Evolutionary conservation across 2,329 filamentous ascomycete species (phyloP), one percentile per base, ranked within the genome.

Genomic region (Microdochium bolleyi): DNA sequence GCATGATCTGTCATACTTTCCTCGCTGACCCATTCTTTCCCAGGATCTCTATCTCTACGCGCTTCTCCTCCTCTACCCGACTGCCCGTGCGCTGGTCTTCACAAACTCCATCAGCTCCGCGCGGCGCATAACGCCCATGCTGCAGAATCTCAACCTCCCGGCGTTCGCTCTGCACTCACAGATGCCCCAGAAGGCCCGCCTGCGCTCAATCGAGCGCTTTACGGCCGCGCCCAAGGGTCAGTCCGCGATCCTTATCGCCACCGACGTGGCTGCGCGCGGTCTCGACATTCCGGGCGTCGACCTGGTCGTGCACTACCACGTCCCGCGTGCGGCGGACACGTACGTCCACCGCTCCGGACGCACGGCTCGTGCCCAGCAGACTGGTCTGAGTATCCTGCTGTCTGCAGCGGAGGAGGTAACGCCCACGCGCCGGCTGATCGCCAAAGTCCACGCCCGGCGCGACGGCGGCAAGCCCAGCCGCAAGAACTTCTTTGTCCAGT

Each of bases 281-380:
- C 83, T 99, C 49, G 94, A 99, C 67, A 96, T 99, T 60, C 87
- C 89, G 48, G 83, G 85, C 32, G 90, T 97, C 49, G 88, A 96
- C 60, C 79, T 95, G 14, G 87, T 99, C 16, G 74, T 99, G 19
- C 94, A 99, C 71, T 99, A 99, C 72, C 92, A 99, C 68, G 85
- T 96, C 0, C 94, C 94, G 1, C 87, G 92, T 53, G 79, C 90
- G 1, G 94, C 94, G 32, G 92, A 97, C 67, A 87, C 87, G 49
- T 99, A 99, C 65, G 92, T 99, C 14, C 94, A 99, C 66, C 85
- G 94, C 24, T 96, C 94, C 1, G 94, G 94, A 13, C 88, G 94
- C 58, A 97, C 94, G 1, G 94, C 94, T 2, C 89, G 94, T 63
- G 92, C 88, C 2, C 81, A 85, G 21, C 82, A 82, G 13, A 82